phyloP scores from a whole-genome alignment of 352 stramenopile genomes.

The Phytophthora quininea region DNA sequence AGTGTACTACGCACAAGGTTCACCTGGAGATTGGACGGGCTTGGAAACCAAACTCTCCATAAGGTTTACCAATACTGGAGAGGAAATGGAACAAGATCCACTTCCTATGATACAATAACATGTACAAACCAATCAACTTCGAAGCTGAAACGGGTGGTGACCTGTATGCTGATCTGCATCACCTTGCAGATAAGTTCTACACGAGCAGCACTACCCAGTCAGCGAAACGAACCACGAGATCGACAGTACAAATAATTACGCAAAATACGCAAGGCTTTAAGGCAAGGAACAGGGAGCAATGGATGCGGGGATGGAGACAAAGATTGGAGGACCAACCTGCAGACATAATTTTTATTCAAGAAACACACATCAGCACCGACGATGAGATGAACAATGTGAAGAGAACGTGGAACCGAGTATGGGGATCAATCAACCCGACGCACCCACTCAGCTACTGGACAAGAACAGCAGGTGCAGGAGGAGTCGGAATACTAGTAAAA shows the following conservation, averaged over 20 bases:
- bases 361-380: conserved; percentile 4
- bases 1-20: background rate
- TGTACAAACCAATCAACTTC: too few relatives aligned
- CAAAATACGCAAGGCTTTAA: conserved; percentile 14
- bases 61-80: background rate
- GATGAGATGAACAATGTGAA: background rate
- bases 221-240: background rate
- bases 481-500: conserved; percentile 5
- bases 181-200: conserved; percentile 2
- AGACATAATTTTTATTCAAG: conserved; percentile 18
- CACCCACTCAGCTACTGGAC: conserved; percentile 7
- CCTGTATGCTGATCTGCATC: conserved; percentile 5
- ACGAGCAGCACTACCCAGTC: background rate
- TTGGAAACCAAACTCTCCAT: background rate
- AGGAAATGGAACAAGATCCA: background rate
- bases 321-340: background rate
- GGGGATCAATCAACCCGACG: background rate
- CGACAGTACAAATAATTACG: conserved; percentile 2
- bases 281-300: background rate
- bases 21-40: background rate
- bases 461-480: conserved; percentile 1
- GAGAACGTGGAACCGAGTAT: background rate
- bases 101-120: background rate
- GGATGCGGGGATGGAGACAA: conserved; percentile 6
- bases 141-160: background rate